Conservation (phyloP, 139 green algal genomes). For the Edaphochlamys debaryana region DNA sequence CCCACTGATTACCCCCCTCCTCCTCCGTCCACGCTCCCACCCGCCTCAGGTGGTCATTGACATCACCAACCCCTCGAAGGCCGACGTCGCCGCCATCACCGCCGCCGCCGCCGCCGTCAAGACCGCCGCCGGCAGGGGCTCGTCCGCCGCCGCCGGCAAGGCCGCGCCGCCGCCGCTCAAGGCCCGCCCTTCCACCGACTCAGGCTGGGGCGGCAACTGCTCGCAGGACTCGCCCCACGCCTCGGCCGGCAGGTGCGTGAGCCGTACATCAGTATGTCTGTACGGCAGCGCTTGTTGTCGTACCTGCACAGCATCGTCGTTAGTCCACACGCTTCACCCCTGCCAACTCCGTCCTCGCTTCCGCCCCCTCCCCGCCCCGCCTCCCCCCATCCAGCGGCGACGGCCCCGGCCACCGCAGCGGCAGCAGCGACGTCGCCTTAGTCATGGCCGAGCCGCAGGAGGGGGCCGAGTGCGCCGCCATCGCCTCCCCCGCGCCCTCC, state of each 20-base stretch:
- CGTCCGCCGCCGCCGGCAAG: background rate
- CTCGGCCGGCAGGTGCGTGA: background rate
- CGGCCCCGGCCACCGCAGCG: too few species aligned
- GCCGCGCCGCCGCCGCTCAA: background rate
- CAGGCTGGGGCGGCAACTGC: background rate
- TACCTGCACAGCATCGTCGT: too few species aligned
- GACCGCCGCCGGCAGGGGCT: background rate
- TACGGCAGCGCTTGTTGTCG: too few species aligned
- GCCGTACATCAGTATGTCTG: background rate
- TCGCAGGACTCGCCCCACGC: background rate
- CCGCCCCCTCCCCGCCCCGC: too few species aligned
- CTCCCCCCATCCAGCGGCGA: too few species aligned
- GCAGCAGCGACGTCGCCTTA: too few species aligned
- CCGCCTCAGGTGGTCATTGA: background rate
- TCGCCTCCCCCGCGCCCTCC: too few species aligned
- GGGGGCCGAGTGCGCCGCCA: too few species aligned
- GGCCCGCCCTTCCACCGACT: too few species aligned
- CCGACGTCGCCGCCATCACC: background rate
- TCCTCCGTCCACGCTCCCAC: background rate
- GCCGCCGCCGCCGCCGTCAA: background rate
- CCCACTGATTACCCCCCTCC: background rate
- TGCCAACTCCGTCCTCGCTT: too few species aligned
- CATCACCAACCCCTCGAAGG: background rate
- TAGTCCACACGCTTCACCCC: too few species aligned
- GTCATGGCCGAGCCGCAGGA: too few species aligned